Evolutionary conservation across 2,329 filamentous ascomycete species (phyloP), one percentile per base, ranked within the genome.

Genomic region (Samsoniella hepiali): DNA sequence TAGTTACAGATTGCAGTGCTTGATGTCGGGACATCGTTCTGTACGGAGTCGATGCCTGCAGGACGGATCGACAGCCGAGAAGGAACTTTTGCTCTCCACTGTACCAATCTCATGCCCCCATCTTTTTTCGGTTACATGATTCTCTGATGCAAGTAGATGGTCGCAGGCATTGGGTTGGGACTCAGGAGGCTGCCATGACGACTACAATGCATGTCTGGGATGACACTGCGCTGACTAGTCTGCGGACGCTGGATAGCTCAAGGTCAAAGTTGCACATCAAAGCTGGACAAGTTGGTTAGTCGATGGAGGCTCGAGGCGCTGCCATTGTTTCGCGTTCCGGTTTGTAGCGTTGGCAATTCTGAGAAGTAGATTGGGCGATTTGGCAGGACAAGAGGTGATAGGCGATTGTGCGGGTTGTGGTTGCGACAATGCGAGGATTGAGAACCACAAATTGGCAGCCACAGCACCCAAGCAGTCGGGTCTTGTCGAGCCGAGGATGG

Each of bases 51-150:
- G 11, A 29, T 31, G 11, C 15, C 9, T 5, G 27, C 8, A n/a
- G 17, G 5, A 38, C 42, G 45, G 45, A 51, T 59, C 45, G 57
- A 51, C 45, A 22, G 4, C 57, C 27, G 11, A 34, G 13, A 29
- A 51, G 44, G 51, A 36, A 42, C 42, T 32, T 50, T n/a, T 15
- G 13, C 57, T 59, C 57, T 59, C 57, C 57, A 59, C 57, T n/a
- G n/a, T 11, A 27, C 22, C 32, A 59, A 50, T 50, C 40, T 59
- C 17, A 34, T 22, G 36, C 27, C 57, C 57, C 45, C 22, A 51
- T 42, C 15, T 59, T 59, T 22, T 42, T 51, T 50, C 32, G 22
- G n/a, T 13, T 38, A 40, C 27, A 34, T 11, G 34, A 42, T 42
- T 42, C 34, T 34, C 17, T 40, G 57, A 38, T 42, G 45, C 34